Percentiles rank a stretch among this genome's conserved stretches.
phyloP scores from a whole-genome alignment of 2,329 filamentous ascomycete genomes.

The Pyricularia sp. region DNA sequence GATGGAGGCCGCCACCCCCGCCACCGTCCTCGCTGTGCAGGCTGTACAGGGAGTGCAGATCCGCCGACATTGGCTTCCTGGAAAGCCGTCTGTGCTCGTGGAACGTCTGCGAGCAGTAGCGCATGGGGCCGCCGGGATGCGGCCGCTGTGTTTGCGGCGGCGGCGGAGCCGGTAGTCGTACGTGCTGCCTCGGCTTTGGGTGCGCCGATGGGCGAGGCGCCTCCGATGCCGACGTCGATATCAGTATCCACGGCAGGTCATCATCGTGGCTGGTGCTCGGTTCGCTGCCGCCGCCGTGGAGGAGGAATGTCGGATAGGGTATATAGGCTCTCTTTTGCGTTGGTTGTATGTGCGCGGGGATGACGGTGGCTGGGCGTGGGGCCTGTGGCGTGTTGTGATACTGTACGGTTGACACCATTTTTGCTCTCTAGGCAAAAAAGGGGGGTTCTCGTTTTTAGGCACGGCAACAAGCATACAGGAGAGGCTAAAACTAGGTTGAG shows the following conservation, averaged over 20 bases:
- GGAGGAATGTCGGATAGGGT: neutral
- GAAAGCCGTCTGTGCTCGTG: neutral
- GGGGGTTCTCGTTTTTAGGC: neutral
- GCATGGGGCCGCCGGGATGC: neutral
- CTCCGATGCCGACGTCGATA: neutral
- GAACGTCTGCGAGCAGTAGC: neutral
- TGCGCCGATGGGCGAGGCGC: neutral
- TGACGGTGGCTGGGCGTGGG: neutral
- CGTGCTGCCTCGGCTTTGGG: neutral
- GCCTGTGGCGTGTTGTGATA: neutral
- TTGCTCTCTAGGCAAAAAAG: neutral
- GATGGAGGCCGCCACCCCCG: neutral
- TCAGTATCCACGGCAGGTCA: neutral
- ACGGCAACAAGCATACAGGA: neutral
- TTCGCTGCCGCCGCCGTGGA: neutral
- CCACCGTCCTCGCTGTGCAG: neutral
- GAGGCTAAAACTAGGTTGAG: neutral
- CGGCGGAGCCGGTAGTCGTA: neutral
- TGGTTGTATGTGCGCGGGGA: neutral
- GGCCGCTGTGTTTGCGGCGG: neutral
- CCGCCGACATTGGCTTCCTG: neutral
- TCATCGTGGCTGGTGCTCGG: neutral
- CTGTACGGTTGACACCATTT: neutral
- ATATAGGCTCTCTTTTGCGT: neutral
- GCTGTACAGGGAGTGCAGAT: neutral